Base-by-base conservation (phyloP, 345 rosid genomes). In the Raphanus sativus region DNA sequence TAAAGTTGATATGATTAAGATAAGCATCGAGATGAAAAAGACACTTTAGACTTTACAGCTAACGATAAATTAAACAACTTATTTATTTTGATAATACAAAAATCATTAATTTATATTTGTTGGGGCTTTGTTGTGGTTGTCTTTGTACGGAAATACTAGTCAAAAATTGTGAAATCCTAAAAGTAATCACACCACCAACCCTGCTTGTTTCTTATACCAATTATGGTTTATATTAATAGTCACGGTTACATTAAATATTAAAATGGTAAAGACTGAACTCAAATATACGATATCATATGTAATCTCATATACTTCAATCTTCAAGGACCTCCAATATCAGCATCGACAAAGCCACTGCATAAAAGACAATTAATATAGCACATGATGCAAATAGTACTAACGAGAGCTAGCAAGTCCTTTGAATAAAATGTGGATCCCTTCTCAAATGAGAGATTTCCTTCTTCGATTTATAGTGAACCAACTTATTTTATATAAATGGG, bases 1-100 rank as follows among this genome's bases (percentile, higher is more conserved):
- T 38, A 76, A 48, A 68, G 21, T 6, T 61, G 63, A 69, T 48
- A 68, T 50, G 74, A 68, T 61, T 76, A 76, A 69, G 79, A 69
- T 76, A 61, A 69, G 80, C 56, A 68, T 69, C 64, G 50, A 69
- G 30, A 61, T 5, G 8, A 24, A 42, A 21, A 6, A 48, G 21
- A 48, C 30, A 76, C 69, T 75, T 75, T 59, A 75, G 34, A 60
- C 58, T 71, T 71, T 59, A 60, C 26, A 61, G 55, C 33, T 62
- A 60, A 42, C n/a, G 17, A 69, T n/a, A 21, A 28, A 24, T 33
- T 30, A 68, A 60, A n/a, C 38, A 45, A 61, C 6, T 32, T 15
- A 60, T 42, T 28, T n/a, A 59, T 55, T 17, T 55, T 55, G 30
- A 55, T 26, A 34, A 16, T 63, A 16, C 33, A 34, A 63, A 52